A percentile compares a stretch with the other conserved stretches of the same genome.
phyloP scores from a whole-genome alignment of 2,329 filamentous ascomycete genomes.

The Talaromyces amestolkiae region DNA sequence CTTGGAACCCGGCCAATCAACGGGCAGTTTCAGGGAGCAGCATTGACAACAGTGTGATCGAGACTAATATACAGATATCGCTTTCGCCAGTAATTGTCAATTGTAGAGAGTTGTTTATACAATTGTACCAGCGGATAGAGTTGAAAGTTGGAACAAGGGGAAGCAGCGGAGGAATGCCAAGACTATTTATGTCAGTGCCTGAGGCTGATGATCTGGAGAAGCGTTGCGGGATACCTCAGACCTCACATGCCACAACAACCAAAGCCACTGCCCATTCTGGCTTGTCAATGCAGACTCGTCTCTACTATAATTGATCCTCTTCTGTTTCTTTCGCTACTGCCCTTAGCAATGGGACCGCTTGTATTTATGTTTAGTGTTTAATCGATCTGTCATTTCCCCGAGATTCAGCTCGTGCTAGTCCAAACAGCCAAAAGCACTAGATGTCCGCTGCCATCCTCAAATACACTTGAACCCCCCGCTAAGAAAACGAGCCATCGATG shows the following conservation, averaged over 20 bases:
- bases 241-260: slow-evolving; percentile 9
- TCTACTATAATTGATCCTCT: not conserved
- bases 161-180: slow-evolving; percentile 4
- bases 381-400: not conserved
- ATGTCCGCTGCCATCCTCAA: slow-evolving; percentile 1
- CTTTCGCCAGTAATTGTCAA: not conserved
- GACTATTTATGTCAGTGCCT: not conserved
- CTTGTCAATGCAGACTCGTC: not conserved
- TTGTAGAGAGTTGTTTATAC: not conserved
- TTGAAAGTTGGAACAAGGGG: not conserved
- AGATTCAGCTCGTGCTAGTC: slow-evolving; percentile 1
- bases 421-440: not conserved
- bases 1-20: not conserved
- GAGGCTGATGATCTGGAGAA: slow-evolving; percentile 2
- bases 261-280: not conserved
- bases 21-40: not conserved
- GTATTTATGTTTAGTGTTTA: not conserved
- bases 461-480: not conserved
- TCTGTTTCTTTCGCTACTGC: not conserved
- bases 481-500: slow-evolving; percentile 28
- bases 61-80: not conserved
- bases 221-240: not conserved
- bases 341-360: not conserved
- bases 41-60: not conserved
- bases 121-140: not conserved